Base-by-base conservation (phyloP, 2,329 filamentous ascomycete genomes). In the Fusarium domesticum region DNA sequence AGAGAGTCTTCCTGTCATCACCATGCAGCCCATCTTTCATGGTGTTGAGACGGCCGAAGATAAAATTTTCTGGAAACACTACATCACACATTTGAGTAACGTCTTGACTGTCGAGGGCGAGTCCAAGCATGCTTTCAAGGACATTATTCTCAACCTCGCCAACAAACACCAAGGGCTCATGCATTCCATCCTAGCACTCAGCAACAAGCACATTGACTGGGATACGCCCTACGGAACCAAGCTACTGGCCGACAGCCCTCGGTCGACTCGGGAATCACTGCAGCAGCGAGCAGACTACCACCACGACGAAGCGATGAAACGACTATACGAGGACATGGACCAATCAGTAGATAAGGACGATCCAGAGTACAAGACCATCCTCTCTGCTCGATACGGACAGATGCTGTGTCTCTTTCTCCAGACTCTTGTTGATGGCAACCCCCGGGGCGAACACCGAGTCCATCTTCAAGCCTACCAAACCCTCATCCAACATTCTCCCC, bases 151-250 rank as follows among this genome's bases (percentile, higher is more conserved):
- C 3, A 87, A 88, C 2, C 86, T 95, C 71, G 89, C 90, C 3
- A 82, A 87, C 33, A 76, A 84, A 48, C 85, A 95, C 62, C 77
- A 83, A 50, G 89, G 89, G 11, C 73, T 96, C 40, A 95, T 96
- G 89, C 90, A 96, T 64, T 93, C 89, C 10, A 81, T 96, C 38
- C 76, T 96, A 41, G 89, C 87, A 35, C 75, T 96, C 7, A 87
- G 89, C 30, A 87, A 87, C 56, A 89, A 84, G 48, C 89, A 95
- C 58, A 77, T 84, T 42, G 78, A 84, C 63, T 76, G 75, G 48
- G 72, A 76, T 5, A 77, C 78, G 0, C 73, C 78, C 0, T 80
- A 82, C 42, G 80, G 78, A 10, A 54, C 64, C 44, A 78, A 77
- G 36, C 60, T 83, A 5, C 64, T 84, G 6, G 66, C 66, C 25